Percentiles rank a stretch among this genome's conserved stretches.
These are phyloP conservation scores for Blastobotrys muscicola DNA, from an alignment of 805 yeast species.

Conservation along the genomic window DNA sequence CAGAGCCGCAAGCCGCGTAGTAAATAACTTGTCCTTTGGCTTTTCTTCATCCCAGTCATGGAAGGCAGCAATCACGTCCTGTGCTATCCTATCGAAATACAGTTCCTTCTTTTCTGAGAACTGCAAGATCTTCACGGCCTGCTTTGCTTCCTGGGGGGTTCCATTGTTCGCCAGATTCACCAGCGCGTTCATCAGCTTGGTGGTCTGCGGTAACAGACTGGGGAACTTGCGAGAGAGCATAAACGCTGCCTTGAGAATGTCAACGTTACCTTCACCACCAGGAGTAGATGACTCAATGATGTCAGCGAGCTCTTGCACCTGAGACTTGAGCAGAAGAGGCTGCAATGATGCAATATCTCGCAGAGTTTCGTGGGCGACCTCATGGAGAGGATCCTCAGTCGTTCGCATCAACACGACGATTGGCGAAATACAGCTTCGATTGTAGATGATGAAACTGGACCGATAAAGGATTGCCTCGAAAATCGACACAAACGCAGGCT, in stretches of 20 bases:
- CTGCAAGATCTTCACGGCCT: conserved; percentile 49
- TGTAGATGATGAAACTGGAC: conserved; percentile 50
- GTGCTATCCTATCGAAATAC: conserved; percentile 31
- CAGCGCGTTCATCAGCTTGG: conserved; percentile 37
- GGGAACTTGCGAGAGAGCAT: conserved; percentile 47
- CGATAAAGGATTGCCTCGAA: conserved; percentile 54
- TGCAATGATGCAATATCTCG: conserved; percentile 47
- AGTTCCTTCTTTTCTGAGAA: conserved; percentile 37
- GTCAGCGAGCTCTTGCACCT: conserved; percentile 41
- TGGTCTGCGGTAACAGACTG: conserved; percentile 38
- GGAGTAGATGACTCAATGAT: conserved; percentile 28
- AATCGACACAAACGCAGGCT: conserved; percentile 41
- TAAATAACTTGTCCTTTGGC: conserved; percentile 25
- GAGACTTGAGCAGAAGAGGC: conserved; percentile 58
- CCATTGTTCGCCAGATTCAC: conserved; percentile 42
- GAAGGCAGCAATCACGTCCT: conserved; percentile 14
- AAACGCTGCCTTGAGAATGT: conserved; percentile 49
- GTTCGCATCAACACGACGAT: conserved; percentile 38
- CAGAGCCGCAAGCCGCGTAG: conserved; percentile 50
- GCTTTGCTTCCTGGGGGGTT: conserved; percentile 51
- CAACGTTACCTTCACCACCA: conserved; percentile 22
- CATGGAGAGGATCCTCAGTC: conserved; percentile 20
- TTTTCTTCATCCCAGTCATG: not conserved
- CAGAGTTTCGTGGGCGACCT: conserved; percentile 43
- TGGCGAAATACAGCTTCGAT: conserved; percentile 51